Base-by-base conservation (phyloP, 768 basidiomycete genomes). In the Tricholoma bakamatsutake region DNA sequence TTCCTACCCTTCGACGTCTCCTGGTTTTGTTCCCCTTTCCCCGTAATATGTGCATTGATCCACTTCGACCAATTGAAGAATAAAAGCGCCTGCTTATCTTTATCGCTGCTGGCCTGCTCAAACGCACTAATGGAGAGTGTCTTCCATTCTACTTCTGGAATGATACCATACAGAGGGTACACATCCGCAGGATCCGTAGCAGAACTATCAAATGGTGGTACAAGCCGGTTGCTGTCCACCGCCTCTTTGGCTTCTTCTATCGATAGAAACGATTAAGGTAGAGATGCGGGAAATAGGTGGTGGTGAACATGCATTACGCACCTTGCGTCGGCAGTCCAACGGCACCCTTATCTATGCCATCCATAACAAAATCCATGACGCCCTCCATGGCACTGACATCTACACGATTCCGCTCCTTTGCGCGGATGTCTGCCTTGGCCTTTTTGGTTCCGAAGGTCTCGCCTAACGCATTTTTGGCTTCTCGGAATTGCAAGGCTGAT, bases 361-460 rank as follows among this genome's bases (percentile, higher is more conserved):
- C 83, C 78, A 92, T 89, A 58, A 99, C 74, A 69, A 90, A 85
- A 55, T 80, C 81, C 61, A 85, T 85, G 34, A 92, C 91, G 8
- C 83, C 82, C 67, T 90, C 81, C 89, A 97, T 95, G 2, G 93
- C 92, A 56, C 78, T 75, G 17, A 90, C 83, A 72, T 97, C 93
- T 35, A 99, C 85, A 67, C 85, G 85, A 72, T 95, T 96, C 60
- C 96, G 81, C 70, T 95, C 93, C 52, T 80, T 81, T 4, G 93
- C 88, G 52, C 82, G 82, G 65, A 98, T 94, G 28, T 83, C 85
- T 9, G 83, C 82, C 69, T 92, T 88, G 45, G 93, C 92, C 67
- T 97, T 98, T 73, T 93, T 91, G 24, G 94, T 96, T 18, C 96
- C 96, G 60, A 99, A 99, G 1, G 89, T 83, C 68, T 93, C 87